phyloP scores from a whole-genome alignment of 169 alveolate species.

The Eimeria acervulina region DNA sequence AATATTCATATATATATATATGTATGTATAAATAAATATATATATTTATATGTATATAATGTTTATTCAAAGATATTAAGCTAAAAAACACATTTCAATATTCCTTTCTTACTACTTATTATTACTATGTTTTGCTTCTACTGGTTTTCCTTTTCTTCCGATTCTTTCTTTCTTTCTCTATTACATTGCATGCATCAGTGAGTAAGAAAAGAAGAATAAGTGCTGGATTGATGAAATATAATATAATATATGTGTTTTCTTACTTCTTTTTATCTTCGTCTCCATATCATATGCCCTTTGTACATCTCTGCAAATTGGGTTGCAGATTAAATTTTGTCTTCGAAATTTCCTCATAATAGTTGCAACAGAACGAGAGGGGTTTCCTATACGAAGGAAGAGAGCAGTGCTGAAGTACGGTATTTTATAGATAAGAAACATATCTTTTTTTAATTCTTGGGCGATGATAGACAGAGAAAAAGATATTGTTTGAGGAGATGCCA shows the following conservation, averaged over 20 bases:
- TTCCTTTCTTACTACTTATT: too few relatives aligned
- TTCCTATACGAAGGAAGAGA: not conserved
- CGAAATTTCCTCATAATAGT: not conserved
- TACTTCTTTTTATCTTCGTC: not conserved
- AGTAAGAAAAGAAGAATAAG: not conserved
- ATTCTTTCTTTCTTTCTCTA: too few relatives aligned
- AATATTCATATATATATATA: too few relatives aligned
- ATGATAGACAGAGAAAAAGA: not conserved
- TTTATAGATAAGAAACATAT: not conserved
- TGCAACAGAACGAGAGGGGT: not conserved
- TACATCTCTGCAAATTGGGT: not conserved
- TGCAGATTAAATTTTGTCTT: not conserved
- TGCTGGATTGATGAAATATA: too few relatives aligned
- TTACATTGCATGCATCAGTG: too few relatives aligned
- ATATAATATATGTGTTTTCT: too few relatives aligned
- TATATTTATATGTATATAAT: too few relatives aligned
- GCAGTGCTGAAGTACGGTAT: not conserved
- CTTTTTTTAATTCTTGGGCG: not conserved
- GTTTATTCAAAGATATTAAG: too few relatives aligned
- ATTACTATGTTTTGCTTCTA: too few relatives aligned
- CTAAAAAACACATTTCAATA: too few relatives aligned
- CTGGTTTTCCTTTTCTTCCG: too few relatives aligned
- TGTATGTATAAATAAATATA: too few relatives aligned
- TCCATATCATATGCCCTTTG: not conserved
- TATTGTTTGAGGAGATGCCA: not conserved